Base-by-base conservation (phyloP, 2,329 filamentous ascomycete genomes). In the Tolypocladium capitatum region DNA sequence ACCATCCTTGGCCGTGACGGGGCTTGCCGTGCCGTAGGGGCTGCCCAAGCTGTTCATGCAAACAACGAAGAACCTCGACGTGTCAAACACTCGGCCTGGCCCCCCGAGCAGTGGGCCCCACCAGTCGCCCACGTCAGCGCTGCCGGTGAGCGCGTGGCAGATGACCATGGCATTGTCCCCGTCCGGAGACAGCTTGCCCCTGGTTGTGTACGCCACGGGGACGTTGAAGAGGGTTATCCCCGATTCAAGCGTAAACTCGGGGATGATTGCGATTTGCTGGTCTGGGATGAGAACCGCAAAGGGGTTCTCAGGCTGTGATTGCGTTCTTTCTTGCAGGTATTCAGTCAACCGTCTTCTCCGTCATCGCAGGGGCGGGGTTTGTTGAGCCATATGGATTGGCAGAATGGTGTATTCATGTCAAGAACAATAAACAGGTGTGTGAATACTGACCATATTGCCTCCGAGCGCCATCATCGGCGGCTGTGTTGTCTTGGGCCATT, bases 241-340 rank as follows among this genome's bases (percentile, higher is more conserved):
- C 2, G 90, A 97, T 66, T 98, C 92, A 55, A 98, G 84, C 9
- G 84, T 89, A 65, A 96, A 95, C 27, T 83, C 82, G 2, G 92
- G 91, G 48, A 98, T 79, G 51, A 92, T 79, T 49, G 85, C 88
- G 60, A 94, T 84, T 47, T 84, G 76, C 68, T 97, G 92, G 59
- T 95, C 84, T 46, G 88, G 83, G 46, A 98, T 94, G 60, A 97
- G 75, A 53, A 75, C 69, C 51, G 86, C 80, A 64, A 90, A 97
- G 30, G 90, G 91, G 68, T 97, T 98, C 70, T 96, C 91, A 59
- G 86, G 81, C 67, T 96, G 88, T 48, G 77, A 70, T 54, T 65
- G 70, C 55, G 64, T 74, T 74, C 76, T 80, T 79, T 75, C 78
- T 81, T 79, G 62, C 71, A 73, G 68, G 74, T 76, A 76, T 80